Base-by-base conservation (phyloP, 805 yeast genomes). In the Saccharomycopsis lassenensis region DNA sequence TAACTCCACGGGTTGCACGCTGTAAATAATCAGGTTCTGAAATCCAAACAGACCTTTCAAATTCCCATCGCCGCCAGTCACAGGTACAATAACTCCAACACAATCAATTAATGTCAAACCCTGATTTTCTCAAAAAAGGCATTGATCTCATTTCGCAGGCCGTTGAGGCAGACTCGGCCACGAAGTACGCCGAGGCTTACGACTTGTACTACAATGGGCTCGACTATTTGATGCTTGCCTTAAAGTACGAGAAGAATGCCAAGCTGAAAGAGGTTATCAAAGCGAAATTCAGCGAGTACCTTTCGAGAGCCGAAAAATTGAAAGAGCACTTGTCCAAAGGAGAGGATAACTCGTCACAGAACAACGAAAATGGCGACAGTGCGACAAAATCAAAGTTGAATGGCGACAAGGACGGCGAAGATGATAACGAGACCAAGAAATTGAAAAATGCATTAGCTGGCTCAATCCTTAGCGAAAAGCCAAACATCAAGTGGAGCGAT, bases 91-190 rank as follows among this genome's bases (percentile, higher is more conserved):
- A n/a, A n/a, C n/a, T n/a, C n/a, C n/a, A n/a, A n/a, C n/a, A n/a
- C n/a, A n/a, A n/a, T n/a, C n/a, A n/a, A n/a, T n/a, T n/a, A n/a
- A 42, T 42, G 46, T 35, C 77, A 5, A 71, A 71, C 7, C 57
- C 43, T 5, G 95, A 89, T 52, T 89, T 89, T 55, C 68, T 91
- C 28, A 77, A 81, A 41, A 91, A 91, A 55, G 98, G 96, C n/a
- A 86, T 91, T 17, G 95, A 86, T 45, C 67, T 86, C 24, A 93
- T 91, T 14, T 94, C 86, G 54, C 80, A 79, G 57, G 98, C 98
- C 17, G 86, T 91, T 37, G 95, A 86, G 54, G 85, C 94, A 4
- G 98, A 91, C 55, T 75, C 84, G 12, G 86, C 86, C 17, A 78
- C 89, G 35, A 69, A 78, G 46, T 89, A 87, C 50, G 95, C 84